phyloP scores from a whole-genome alignment of 1,284 basidiomycete species.

The Cryptococcus jaspeensis region DNA sequence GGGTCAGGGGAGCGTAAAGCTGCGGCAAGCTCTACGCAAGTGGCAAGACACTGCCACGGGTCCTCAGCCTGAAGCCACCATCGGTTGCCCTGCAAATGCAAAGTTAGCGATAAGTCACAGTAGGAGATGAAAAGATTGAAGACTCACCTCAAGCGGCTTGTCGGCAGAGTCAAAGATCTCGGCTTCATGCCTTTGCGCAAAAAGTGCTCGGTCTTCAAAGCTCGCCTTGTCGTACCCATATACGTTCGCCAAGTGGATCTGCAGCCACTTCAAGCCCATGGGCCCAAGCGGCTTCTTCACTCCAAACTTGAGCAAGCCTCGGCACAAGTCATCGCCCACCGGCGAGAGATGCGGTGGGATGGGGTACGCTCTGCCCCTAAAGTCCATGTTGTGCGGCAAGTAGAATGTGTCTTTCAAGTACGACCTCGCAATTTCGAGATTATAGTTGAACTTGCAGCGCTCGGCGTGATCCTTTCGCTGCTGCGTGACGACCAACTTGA shows the following conservation, averaged over 20 bases:
- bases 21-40: constrained; percentile 79
- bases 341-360: constrained; percentile 95
- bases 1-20: constrained; percentile 78
- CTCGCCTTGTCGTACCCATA: constrained; percentile 94
- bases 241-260: constrained; percentile 90
- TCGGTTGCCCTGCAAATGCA: constrained; percentile 58
- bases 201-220: constrained; percentile 85
- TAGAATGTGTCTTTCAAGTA: constrained; percentile 69
- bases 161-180: constrained; percentile 82
- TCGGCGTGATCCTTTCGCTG: constrained; percentile 84
- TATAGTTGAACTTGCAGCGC: constrained; percentile 93
- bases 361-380: constrained; percentile 95
- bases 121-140: too few relatives aligned
- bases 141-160: constrained; percentile 71
- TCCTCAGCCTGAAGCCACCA: constrained; percentile 96
- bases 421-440: constrained; percentile 91
- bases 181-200: constrained; percentile 69
- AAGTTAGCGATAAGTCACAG: not conserved
- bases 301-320: constrained; percentile 84
- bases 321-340: constrained; percentile 90
- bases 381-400: constrained; percentile 96
- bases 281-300: constrained; percentile 76
- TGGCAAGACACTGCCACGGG: constrained; percentile 94
- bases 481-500: constrained; percentile 63
- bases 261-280: constrained; percentile 78